phyloP scores from a whole-genome alignment of 768 basidiomycete species.

The Tylopilus intermedius region DNA sequence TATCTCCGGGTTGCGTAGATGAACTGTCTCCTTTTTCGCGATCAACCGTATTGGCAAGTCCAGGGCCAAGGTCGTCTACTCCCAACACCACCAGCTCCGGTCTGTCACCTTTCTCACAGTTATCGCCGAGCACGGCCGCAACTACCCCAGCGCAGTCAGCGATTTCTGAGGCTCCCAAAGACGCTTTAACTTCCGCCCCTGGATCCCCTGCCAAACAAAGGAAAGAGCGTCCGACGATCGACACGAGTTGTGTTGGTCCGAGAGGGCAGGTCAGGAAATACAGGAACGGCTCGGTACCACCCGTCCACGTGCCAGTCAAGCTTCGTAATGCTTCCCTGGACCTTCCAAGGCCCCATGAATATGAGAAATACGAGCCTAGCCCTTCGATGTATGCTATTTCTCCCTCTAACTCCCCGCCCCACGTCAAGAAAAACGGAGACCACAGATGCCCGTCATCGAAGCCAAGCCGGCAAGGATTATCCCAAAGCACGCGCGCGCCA shows the following conservation, averaged over 20 bases:
- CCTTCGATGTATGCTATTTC: slow-evolving; percentile 31
- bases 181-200: slow-evolving; percentile 12
- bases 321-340: slow-evolving; percentile 29
- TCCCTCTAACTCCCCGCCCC: slow-evolving; percentile 24
- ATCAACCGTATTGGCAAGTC: slow-evolving; percentile 20
- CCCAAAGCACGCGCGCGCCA: slow-evolving; percentile 20
- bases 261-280: slow-evolving; percentile 29
- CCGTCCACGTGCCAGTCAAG: slow-evolving; percentile 26
- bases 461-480: slow-evolving; percentile 24
- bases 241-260: slow-evolving; percentile 30
- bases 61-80: slow-evolving; percentile 23
- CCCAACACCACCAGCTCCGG: slow-evolving; percentile 22
- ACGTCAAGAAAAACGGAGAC: slow-evolving; percentile 21
- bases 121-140: slow-evolving; percentile 23
- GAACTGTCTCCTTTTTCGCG: slow-evolving; percentile 20
- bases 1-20: slow-evolving; percentile 17
- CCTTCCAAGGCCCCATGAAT: slow-evolving; percentile 24
- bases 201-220: slow-evolving; percentile 19
- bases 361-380: slow-evolving; percentile 24
- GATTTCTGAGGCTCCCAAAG: slow-evolving; percentile 13
- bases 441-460: slow-evolving; percentile 21
- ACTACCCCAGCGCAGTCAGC: slow-evolving; percentile 27
- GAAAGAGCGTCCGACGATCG: slow-evolving; percentile 30
- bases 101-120: slow-evolving; percentile 29
- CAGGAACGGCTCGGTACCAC: slow-evolving; percentile 30